Evolutionary conservation across 2,329 filamentous ascomycete species (phyloP), one percentile per base, ranked within the genome.

Genomic region (Rutstroemia sp.): DNA sequence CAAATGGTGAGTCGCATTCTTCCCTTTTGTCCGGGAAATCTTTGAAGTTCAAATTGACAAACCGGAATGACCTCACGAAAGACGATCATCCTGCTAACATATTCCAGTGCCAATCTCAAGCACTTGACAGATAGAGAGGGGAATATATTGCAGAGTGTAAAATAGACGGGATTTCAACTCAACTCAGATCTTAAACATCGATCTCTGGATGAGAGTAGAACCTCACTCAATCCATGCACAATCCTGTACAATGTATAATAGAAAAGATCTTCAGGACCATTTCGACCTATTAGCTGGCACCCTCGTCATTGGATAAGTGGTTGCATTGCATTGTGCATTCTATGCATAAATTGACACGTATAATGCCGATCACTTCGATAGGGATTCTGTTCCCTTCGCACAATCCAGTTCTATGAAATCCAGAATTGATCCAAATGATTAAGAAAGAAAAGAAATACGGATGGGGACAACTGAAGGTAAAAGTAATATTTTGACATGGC

Each of bases 1-100:
- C 61, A 65, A 53, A 65, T 67, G 66, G 63, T 64, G 47, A 64
- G 61, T 61, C 30, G 10, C 16, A 8, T 30, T 45, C 17, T 25
- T n/a, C 12, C 17, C 30, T 16, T 17, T 3, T 9, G 38, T 21
- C 14, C 17, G n/a, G 30, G 30, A 3, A 34, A 10, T 10, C 30
- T 34, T 34, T 34, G 30, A 12, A 12, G 10, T 30, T 30, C 10
- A 30, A 30, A 9, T 30, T 10, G 10, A 34, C 30, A 10, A 34
- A 34, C 30, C 30, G 30, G 3, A 34, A 34, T 10, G 30, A 34
- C 30, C 9, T 34, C 30, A 34, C 30, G 30, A 12, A 16, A 21
- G n/a, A 21, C 14, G 23, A 16, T 46, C 38, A 25, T 46, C 48
- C 17, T 36, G 48, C 51, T 54, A 19, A 54, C 51, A 38, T 39